These are phyloP conservation scores for Termitomyces sp. DNA, from an alignment of 768 basidiomycete genomes.

Conservation along the genomic window DNA sequence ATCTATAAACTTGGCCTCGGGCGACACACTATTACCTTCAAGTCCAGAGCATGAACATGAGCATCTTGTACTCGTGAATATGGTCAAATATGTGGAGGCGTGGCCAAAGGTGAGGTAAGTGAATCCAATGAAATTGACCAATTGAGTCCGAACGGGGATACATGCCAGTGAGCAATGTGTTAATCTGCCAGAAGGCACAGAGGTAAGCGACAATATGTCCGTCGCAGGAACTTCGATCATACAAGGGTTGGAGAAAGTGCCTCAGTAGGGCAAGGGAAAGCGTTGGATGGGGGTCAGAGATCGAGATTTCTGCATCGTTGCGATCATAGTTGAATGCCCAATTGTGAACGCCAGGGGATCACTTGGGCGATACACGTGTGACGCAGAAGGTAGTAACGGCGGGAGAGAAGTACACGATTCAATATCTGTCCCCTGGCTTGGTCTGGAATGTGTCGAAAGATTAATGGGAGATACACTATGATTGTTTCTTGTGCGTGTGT, in stretches of 20 bases:
- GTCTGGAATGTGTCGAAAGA: background rate
- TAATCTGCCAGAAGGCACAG: background rate
- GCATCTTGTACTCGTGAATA: conserved; percentile 64
- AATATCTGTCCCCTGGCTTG: background rate
- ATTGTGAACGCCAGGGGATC: no score
- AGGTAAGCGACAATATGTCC: background rate
- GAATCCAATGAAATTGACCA: no score
- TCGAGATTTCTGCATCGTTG: no score
- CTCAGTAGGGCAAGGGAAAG: no score
- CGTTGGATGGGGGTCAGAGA: no score
- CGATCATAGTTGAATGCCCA: no score
- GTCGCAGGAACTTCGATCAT: background rate
- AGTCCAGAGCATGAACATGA: conserved; percentile 29
- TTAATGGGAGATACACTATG: background rate
- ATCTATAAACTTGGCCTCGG: background rate
- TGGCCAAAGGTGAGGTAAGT: conserved; percentile 31
- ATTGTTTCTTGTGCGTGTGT: background rate
- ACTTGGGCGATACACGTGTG: no score
- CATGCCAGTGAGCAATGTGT: conserved; percentile 5
- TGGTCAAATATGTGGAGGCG: conserved; percentile 55
- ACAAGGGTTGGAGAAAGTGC: background rate
- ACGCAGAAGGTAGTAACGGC: no score
- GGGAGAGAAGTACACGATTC: no score
- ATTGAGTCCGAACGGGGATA: conserved; percentile 40
- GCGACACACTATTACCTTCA: background rate